Evolutionary conservation across 148 eudicot genomes (phyloP).

Genomic region (Pharnaceum exiguum): DNA sequence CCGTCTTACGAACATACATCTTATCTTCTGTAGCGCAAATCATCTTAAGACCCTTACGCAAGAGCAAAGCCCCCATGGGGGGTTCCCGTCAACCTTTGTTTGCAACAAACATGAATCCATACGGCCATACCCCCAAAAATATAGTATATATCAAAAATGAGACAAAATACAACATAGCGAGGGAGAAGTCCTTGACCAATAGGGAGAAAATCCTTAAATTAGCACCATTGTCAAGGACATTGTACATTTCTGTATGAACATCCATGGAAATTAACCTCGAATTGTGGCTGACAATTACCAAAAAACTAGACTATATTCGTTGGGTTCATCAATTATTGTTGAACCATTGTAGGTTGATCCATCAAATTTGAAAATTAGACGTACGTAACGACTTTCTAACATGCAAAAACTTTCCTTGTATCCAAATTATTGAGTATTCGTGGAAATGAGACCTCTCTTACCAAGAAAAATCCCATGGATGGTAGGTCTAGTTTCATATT

Average conservation of each 20-base stretch:
- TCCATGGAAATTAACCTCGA: conserved; percentile 31
- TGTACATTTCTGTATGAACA: conserved; percentile 33
- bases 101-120: conserved; percentile 23
- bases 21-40: conserved; percentile 37
- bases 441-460: conserved; percentile 20
- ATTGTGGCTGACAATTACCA: conserved; percentile 31
- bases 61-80: conserved; percentile 28
- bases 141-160: conserved; percentile 12
- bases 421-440: conserved; percentile 19
- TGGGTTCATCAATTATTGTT: conserved; percentile 6
- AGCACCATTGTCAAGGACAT: background rate
- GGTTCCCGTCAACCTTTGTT: conserved; percentile 17
- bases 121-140: conserved; percentile 5
- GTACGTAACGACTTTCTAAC: conserved; percentile 15
- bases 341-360: conserved; percentile 15
- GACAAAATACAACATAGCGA: conserved; percentile 19
- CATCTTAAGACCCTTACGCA: conserved; percentile 27
- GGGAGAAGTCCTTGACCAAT: conserved; percentile 27
- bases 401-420: conserved; percentile 16
- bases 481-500: conserved; percentile 18
- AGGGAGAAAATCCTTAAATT: conserved; percentile 22
- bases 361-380: conserved; percentile 9
- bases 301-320: conserved; percentile 22
- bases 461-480: conserved; percentile 25
- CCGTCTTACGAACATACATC: conserved; percentile 23